Percentiles rank a stretch among this genome's conserved stretches.
These are phyloP conservation scores for Sporothrix brasiliensis DNA, from an alignment of 2,329 filamentous ascomycete genomes.

Conservation along the genomic window DNA sequence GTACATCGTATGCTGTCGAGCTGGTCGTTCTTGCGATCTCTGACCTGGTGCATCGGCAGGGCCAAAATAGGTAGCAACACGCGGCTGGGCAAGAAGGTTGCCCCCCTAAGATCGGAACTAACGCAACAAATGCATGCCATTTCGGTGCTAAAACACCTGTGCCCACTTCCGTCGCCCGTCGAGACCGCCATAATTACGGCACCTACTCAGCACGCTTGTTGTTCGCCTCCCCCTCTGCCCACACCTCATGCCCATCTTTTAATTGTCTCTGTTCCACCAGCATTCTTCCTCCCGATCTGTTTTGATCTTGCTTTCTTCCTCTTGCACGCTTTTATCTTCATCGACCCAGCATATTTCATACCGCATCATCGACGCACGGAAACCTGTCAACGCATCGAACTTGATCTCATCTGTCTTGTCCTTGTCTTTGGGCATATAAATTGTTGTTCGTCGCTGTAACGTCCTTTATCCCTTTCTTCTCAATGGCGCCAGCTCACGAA, in stretches of 20 bases:
- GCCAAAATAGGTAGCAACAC: neutral
- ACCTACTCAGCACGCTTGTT: slow-evolving; percentile 15
- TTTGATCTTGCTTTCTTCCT: neutral
- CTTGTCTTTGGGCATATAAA: neutral
- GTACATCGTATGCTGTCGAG: neutral
- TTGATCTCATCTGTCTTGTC: neutral
- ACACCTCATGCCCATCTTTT: slow-evolving; percentile 3
- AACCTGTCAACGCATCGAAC: neutral
- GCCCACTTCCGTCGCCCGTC: neutral
- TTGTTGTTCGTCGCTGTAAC: neutral
- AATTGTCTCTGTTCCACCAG: slow-evolving; percentile 11
- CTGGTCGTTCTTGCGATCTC: neutral
- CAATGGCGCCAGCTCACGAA: slow-evolving; percentile 27
- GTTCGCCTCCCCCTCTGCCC: neutral
- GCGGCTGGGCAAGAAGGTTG: slow-evolving; percentile 5
- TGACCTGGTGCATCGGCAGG: neutral
- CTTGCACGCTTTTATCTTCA: neutral
- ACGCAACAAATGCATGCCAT: neutral
- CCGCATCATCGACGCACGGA: neutral
- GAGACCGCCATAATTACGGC: slow-evolving; percentile 6
- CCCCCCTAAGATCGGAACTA: slow-evolving; percentile 15
- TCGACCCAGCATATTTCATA: neutral
- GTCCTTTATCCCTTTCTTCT: neutral
- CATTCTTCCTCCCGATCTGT: slow-evolving; percentile 9
- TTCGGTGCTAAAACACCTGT: slow-evolving; percentile 10